A percentile compares a stretch with the other conserved stretches of the same genome.
Evolutionary conservation across 257 asterid species (phyloP).

Genomic region (Eucommia ulmoides): DNA sequence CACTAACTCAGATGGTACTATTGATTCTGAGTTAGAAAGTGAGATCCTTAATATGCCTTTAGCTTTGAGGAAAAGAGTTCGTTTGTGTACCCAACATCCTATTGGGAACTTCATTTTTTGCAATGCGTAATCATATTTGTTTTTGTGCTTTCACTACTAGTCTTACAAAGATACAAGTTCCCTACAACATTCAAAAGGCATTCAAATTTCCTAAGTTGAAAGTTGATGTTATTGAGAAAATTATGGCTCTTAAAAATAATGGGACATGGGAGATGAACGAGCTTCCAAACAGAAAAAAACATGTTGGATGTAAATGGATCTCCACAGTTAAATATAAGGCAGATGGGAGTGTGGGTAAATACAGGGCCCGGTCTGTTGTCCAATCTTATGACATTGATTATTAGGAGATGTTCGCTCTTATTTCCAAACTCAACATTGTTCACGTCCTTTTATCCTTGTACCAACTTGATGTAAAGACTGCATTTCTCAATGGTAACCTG

Average conservation of each 20-base stretch:
- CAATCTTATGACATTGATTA: neutral
- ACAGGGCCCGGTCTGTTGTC: neutral
- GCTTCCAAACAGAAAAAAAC: neutral
- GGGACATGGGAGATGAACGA: neutral
- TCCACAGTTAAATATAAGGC: neutral
- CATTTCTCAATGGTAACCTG: neutral
- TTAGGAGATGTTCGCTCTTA: neutral
- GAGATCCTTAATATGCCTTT: neutral
- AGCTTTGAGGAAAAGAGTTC: slow-evolving; percentile 4
- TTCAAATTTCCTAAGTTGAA: neutral
- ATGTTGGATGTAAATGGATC: neutral
- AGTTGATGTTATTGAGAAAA: neutral
- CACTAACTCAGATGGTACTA: no score
- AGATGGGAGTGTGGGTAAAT: neutral
- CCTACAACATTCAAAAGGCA: neutral
- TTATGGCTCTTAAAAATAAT: neutral
- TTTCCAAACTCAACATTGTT: neutral
- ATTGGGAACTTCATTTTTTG: slow-evolving; percentile 1
- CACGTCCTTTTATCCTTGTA: neutral
- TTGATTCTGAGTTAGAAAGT: neutral
- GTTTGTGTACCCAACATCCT: neutral
- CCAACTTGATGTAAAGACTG: neutral
- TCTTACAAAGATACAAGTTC: neutral
- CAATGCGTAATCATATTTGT: neutral
- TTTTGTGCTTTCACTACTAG: neutral